Conservation (phyloP, 83 land plant genomes). For the Diphasiastrum complanatum region DNA sequence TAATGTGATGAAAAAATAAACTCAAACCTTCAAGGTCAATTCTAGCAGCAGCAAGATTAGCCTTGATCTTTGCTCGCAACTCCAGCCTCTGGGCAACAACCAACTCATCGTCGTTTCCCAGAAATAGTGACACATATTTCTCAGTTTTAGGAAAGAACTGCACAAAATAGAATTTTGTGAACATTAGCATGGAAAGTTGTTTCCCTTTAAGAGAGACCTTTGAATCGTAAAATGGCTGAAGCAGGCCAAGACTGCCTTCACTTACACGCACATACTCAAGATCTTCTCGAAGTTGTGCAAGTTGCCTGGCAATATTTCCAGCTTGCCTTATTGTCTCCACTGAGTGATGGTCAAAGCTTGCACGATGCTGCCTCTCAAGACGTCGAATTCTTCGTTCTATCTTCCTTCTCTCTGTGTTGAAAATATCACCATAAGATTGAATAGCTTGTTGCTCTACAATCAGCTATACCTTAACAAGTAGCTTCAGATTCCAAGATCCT, state of each 20-base stretch:
- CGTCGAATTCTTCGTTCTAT: constrained; percentile 86
- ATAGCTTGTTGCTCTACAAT: neutral
- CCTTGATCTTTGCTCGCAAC: constrained; percentile 76
- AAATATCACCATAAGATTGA: neutral
- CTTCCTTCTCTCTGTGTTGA: constrained; percentile 77
- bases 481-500: too few species aligned
- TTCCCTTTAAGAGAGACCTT: neutral
- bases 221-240: neutral
- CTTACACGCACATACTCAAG: constrained; percentile 96
- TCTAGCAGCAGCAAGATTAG: constrained; percentile 63
- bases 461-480: neutral
- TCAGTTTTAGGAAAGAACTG: constrained; percentile 99
- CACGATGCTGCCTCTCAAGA: constrained; percentile 74
- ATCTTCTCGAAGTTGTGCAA: constrained; percentile 72
- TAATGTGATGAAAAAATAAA: neutral
- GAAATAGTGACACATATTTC: constrained; percentile 81
- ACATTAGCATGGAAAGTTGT: neutral
- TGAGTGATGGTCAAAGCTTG: constrained; percentile 45
- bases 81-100: constrained; percentile 51
- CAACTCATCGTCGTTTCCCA: constrained; percentile 69
- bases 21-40: constrained; percentile 81
- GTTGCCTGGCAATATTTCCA: constrained; percentile 48
- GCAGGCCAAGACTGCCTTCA: neutral
- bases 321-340: constrained; percentile 32
- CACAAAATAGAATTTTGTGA: constrained; percentile 5